A percentile compares a stretch with the other conserved stretches of the same genome.
Conservation (phyloP, 306 rosid species). For the Lathyrus aphaca region DNA sequence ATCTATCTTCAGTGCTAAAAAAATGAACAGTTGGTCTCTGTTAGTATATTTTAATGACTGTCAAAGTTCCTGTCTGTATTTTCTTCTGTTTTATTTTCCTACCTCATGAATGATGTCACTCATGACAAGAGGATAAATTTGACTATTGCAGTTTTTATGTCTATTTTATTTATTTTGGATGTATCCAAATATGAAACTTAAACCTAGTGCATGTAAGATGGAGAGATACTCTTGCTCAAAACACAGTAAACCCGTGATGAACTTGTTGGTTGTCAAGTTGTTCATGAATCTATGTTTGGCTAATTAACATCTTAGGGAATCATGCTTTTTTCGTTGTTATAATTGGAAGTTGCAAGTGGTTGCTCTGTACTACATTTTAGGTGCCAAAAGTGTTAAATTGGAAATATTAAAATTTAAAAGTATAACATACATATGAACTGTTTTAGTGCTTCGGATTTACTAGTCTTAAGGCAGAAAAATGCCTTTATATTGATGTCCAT, state of each 20-base stretch:
- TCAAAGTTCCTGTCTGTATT: neutral
- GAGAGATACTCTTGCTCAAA: slow-evolving; percentile 22
- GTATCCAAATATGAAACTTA: slow-evolving; percentile 7
- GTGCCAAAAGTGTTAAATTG: slow-evolving; percentile 4
- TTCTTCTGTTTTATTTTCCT: slow-evolving; percentile 27
- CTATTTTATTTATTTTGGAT: slow-evolving; percentile 22
- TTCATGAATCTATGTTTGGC: neutral
- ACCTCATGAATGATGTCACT: slow-evolving; percentile 6
- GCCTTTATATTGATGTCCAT: slow-evolving; percentile 2
- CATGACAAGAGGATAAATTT: slow-evolving; percentile 1
- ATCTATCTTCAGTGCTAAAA: slow-evolving; percentile 44
- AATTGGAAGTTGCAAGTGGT: slow-evolving; percentile 28
- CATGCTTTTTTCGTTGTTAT: slow-evolving; percentile 10
- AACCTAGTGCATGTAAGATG: slow-evolving; percentile 17
- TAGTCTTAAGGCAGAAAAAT: slow-evolving; percentile 4
- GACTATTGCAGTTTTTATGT: slow-evolving; percentile 21
- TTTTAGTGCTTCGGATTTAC: slow-evolving; percentile 32
- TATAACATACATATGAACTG: slow-evolving; percentile 26
- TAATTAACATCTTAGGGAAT: slow-evolving; percentile 18
- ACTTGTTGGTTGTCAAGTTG: slow-evolving; percentile 29
- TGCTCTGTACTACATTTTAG: neutral
- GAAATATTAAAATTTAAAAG: neutral
- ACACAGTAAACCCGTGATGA: slow-evolving; percentile 12
- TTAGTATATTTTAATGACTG: slow-evolving; percentile 36
- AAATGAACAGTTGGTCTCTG: slow-evolving; percentile 59